Evolutionary conservation across 208 protist species (phyloP).

Genomic region (Trypanosoma platydactyli): DNA sequence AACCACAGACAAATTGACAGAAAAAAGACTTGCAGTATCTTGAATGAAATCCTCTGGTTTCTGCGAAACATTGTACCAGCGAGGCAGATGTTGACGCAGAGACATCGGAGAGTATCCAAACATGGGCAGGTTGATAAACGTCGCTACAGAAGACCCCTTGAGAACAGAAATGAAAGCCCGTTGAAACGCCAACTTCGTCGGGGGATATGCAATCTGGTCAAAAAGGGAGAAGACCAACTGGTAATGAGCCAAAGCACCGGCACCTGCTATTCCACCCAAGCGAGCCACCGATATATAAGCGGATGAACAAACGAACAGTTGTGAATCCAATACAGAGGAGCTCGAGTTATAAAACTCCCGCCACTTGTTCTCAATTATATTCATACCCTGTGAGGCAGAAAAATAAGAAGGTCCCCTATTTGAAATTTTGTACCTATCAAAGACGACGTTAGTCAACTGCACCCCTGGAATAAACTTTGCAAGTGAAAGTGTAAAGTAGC

Average conservation of each 20-base stretch:
- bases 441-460: constrained; percentile 9
- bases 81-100: background rate
- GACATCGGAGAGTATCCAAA: background rate
- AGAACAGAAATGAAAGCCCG: constrained; percentile 11
- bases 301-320: constrained; percentile 5
- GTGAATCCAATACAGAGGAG: background rate
- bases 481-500: constrained; percentile 26
- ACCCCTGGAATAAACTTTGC: constrained; percentile 19
- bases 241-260: constrained; percentile 12
- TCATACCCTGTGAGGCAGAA: background rate
- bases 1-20: background rate
- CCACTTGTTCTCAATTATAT: constrained; percentile 12
- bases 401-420: background rate
- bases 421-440: constrained; percentile 1
- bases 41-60: constrained; percentile 13
- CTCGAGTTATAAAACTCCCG: constrained; percentile 2
- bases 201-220: constrained; percentile 5
- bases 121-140: constrained; percentile 17
- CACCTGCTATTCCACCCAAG: background rate
- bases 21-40: constrained; percentile 9
- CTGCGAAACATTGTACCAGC: constrained; percentile 9
- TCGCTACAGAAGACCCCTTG: constrained; percentile 14
- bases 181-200: constrained; percentile 19
- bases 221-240: constrained; percentile 21
- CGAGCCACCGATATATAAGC: background rate